Percentiles rank a stretch among this genome's conserved stretches.
phyloP scores from a whole-genome alignment of 2,329 filamentous ascomycete genomes.

The Aspergillus sp. region DNA sequence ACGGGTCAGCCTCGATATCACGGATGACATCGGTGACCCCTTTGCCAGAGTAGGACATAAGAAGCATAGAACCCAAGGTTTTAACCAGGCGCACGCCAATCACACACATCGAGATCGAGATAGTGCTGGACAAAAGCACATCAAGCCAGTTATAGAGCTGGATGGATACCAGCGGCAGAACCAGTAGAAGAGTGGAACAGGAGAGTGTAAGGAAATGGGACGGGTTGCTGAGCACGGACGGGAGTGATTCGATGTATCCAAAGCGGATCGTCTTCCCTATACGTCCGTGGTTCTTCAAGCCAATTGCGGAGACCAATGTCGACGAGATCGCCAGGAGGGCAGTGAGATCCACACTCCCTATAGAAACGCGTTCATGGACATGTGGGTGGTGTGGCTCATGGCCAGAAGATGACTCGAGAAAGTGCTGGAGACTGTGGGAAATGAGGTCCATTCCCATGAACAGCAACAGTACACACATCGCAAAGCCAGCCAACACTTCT shows the following conservation, averaged over 20 bases:
- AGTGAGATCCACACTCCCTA: slow-evolving; percentile 77
- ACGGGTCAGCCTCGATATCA: slow-evolving; percentile 78
- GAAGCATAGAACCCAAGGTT: slow-evolving; percentile 85
- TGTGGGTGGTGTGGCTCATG: slow-evolving; percentile 73
- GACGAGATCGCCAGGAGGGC: slow-evolving; percentile 77
- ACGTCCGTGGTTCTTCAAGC: slow-evolving; percentile 83
- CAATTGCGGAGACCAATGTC: slow-evolving; percentile 81
- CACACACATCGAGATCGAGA: slow-evolving; percentile 83
- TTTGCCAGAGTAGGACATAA: slow-evolving; percentile 76
- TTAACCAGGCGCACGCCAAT: slow-evolving; percentile 80
- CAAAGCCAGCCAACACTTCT: slow-evolving; percentile 92
- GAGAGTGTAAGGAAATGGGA: slow-evolving; percentile 92
- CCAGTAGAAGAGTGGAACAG: slow-evolving; percentile 74
- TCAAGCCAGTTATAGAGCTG: slow-evolving; percentile 83
- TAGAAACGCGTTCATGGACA: slow-evolving; percentile 63
- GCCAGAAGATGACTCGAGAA: slow-evolving; percentile 73
- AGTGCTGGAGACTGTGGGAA: slow-evolving; percentile 88
- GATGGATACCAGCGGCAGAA: slow-evolving; percentile 78
- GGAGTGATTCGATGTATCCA: slow-evolving; percentile 75
- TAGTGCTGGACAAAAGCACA: slow-evolving; percentile 72
- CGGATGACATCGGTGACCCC: slow-evolving; percentile 72
- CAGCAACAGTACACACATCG: slow-evolving; percentile 91
- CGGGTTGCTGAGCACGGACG: slow-evolving; percentile 86
- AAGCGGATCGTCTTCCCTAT: slow-evolving; percentile 91
- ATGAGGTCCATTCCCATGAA: slow-evolving; percentile 97